Evolutionary conservation across 2,329 filamentous ascomycete species (phyloP).

Genomic region (Cladophialophora bantiana): DNA sequence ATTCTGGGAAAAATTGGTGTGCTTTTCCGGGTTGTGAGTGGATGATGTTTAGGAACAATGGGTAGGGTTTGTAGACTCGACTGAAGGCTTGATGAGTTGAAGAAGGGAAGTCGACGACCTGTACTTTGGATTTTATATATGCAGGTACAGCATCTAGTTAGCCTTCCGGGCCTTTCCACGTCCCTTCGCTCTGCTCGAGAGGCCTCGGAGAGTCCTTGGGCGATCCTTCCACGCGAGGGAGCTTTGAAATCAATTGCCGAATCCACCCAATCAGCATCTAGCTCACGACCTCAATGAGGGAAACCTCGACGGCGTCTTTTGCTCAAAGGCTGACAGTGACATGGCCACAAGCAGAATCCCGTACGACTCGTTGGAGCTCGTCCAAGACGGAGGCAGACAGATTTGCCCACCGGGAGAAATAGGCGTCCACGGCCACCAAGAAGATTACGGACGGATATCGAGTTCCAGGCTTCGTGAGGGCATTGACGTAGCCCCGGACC

Average conservation of each 20-base stretch:
- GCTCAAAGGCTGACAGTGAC: neutral
- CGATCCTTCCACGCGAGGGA: neutral
- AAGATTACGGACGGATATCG: no score
- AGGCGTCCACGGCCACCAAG: no score
- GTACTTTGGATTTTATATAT: neutral
- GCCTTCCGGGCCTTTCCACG: neutral
- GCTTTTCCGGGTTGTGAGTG: neutral
- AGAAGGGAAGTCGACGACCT: neutral
- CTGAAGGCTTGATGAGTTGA: neutral
- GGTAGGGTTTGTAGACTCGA: neutral
- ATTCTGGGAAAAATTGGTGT: neutral
- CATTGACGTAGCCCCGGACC: no score
- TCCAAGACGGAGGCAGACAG: no score
- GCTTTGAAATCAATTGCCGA: slow-evolving; percentile 19
- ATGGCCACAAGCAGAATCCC: neutral
- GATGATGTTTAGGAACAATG: neutral
- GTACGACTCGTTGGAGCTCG: no score
- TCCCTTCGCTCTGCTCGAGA: neutral
- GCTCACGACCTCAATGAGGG: neutral
- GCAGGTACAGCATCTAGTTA: neutral
- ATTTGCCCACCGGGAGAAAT: no score
- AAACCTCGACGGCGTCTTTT: no score
- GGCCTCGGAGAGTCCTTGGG: neutral
- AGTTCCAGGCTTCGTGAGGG: no score
- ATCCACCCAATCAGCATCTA: neutral